Evolutionary conservation across 2,329 filamentous ascomycete genomes (phyloP).

Genomic region (Exophiala alcalophila): DNA sequence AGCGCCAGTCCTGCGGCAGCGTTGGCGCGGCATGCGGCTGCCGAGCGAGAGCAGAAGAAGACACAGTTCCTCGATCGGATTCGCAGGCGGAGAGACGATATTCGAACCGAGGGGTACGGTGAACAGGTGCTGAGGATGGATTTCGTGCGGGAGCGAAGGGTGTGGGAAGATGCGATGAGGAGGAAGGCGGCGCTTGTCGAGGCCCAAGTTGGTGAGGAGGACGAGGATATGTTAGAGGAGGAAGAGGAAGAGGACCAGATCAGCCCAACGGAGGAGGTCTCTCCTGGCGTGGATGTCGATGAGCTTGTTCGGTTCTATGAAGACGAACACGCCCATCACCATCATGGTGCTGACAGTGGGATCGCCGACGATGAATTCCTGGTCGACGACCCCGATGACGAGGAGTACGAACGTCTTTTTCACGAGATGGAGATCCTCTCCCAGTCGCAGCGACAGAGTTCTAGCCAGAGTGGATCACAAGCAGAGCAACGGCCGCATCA

Average conservation of each 20-base stretch:
- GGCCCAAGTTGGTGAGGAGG: conserved; percentile 27
- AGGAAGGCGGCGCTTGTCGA: conserved; percentile 16
- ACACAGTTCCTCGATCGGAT: conserved; percentile 43
- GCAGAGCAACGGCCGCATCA: conserved; percentile 1
- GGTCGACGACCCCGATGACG: conserved; percentile 47
- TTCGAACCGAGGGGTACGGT: conserved; percentile 40
- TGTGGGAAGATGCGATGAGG: conserved; percentile 38
- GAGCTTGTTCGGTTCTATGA: conserved; percentile 28
- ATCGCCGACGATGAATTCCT: conserved; percentile 16
- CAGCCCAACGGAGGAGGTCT: conserved; percentile 25
- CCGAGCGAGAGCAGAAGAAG: conserved; percentile 35
- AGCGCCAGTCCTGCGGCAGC: conserved; percentile 14
- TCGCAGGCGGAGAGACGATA: conserved; percentile 37
- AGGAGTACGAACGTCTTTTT: conserved; percentile 62
- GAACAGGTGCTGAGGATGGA: conserved; percentile 46
- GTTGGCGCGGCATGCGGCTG: conserved; percentile 14
- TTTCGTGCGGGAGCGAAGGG: conserved; percentile 38
- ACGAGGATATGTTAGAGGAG: conserved; percentile 23
- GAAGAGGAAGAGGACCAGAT: conserved; percentile 6
- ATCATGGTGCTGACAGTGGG: background rate
- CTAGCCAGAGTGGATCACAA: background rate
- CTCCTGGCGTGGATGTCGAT: conserved; percentile 23
- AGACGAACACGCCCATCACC: conserved; percentile 1
- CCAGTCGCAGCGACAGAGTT: conserved; percentile 37
- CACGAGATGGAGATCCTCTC: conserved; percentile 63